Conservation (phyloP, 208 protist genomes). For the Acanthamoeba royreba region DNA sequence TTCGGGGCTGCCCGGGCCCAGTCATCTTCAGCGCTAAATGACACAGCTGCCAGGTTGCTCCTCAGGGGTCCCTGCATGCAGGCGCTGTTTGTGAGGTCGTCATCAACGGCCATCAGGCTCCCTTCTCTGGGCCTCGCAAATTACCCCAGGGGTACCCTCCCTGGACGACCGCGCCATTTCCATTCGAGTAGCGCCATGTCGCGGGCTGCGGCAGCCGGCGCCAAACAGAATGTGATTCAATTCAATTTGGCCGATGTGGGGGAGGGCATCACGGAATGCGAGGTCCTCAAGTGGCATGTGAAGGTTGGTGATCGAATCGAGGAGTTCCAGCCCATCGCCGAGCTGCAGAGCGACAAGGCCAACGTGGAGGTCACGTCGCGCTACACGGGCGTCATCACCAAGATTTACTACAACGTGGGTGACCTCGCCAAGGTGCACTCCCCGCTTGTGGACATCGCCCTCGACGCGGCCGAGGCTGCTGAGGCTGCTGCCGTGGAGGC, state of each 20-base stretch:
- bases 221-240: constrained; percentile 58
- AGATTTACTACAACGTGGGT: constrained; percentile 84
- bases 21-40: too few relatives aligned
- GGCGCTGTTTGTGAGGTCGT: too few relatives aligned
- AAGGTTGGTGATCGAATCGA: constrained; percentile 88
- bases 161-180: too few relatives aligned
- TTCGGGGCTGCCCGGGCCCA: too few relatives aligned
- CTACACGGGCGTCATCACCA: constrained; percentile 86
- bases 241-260: constrained; percentile 94
- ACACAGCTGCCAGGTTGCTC: too few relatives aligned
- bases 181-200: too few relatives aligned
- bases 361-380: constrained; percentile 87
- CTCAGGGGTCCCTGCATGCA: too few relatives aligned
- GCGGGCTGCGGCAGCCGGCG: too few relatives aligned
- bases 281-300: constrained; percentile 89
- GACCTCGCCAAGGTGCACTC: constrained; percentile 85
- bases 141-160: too few relatives aligned
- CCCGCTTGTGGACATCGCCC: constrained; percentile 87
- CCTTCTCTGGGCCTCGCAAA: too few relatives aligned
- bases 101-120: too few relatives aligned
- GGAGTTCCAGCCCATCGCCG: constrained; percentile 92
- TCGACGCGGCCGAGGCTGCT: constrained; percentile 40
- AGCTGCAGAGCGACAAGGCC: constrained; percentile 93
- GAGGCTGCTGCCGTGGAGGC: background rate
- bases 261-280: constrained; percentile 93